Base-by-base conservation (phyloP, 179 eudicot genomes). In the Gypsophila paniculata region DNA sequence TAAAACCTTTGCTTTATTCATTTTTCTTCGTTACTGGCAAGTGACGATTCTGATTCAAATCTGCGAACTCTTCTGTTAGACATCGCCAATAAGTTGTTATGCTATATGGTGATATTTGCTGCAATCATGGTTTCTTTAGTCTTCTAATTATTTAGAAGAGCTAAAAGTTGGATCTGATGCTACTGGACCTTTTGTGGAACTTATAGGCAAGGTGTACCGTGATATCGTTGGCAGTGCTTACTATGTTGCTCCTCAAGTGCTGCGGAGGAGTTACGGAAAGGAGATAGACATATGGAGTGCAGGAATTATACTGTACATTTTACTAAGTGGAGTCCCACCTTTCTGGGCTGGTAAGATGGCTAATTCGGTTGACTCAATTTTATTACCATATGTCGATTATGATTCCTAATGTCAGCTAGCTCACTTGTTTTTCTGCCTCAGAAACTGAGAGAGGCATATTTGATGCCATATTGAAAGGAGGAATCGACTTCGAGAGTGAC, bases 251-350 rank as follows among this genome's bases (percentile, higher is more conserved):
- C 98, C 98, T 66, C 95, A 93, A 79, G 97, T 93, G 36, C 82
- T 93, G 26, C 79, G 82, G 48, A 88, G 96, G 61, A 86, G 76
- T 71, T 93, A 93, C 71, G 98, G 98, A 34, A 90, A 91, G 68
- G 98, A 90, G 78, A 87, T 91, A 46, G 98, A 93, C 73, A 75
- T 93, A 49, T 93, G 98, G 98, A 93, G 98, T 81, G 98, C 98
- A 32, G 98, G 98, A 67, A 81, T 93, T 39, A 93, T 93, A 65
- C 78, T 93, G 75, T 93, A 89, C 80, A 87, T 93, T 80, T 82
- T 91, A 19, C 93, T 93, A 42, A 87, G 96, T 78, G 98, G 98
- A 42, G 98, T 89, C 46, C 98, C 96, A 61, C 98, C 98, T 49
- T 93, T 91, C 74, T 90, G 98, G 98, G 98, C 89, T 67, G 98